Percentiles rank a stretch among this genome's conserved stretches.
Conservation (phyloP, 2,329 filamentous ascomycete species). For the Rhynchosporium agropyri region DNA sequence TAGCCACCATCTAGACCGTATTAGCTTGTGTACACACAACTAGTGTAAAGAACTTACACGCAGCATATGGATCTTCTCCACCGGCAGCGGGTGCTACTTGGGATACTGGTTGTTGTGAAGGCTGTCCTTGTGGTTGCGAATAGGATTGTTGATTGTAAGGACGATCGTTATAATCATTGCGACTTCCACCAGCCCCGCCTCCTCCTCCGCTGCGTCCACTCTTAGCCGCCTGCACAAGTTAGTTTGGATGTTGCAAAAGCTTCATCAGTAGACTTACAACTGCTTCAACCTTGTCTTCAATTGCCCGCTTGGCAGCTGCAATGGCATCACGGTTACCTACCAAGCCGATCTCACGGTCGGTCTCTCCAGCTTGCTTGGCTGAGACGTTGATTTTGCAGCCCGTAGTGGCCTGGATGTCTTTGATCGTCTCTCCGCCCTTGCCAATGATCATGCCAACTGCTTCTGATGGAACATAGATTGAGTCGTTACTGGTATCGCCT, state of each 20-base stretch:
- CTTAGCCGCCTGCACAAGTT: constrained; percentile 53
- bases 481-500: constrained; percentile 76
- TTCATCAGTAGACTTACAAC: constrained; percentile 63
- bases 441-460: constrained; percentile 96
- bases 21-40: not conserved
- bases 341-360: constrained; percentile 83
- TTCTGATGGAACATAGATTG: constrained; percentile 84
- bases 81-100: constrained; percentile 51
- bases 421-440: constrained; percentile 91
- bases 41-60: constrained; percentile 55
- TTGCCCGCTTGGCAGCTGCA: constrained; percentile 77
- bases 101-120: constrained; percentile 48
- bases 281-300: constrained; percentile 89
- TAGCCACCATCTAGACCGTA: constrained; percentile 69
- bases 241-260: constrained; percentile 11
- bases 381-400: constrained; percentile 96
- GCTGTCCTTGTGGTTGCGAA: constrained; percentile 46
- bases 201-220: constrained; percentile 45
- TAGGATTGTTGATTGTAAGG: constrained; percentile 54
- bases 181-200: constrained; percentile 31
- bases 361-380: constrained; percentile 77
- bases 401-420: constrained; percentile 85
- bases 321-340: constrained; percentile 79
- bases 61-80: constrained; percentile 70
- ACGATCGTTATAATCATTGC: constrained; percentile 59